These are phyloP conservation scores for Moesziomyces sp. DNA, from an alignment of 1,284 basidiomycete genomes.

Conservation along the genomic window DNA sequence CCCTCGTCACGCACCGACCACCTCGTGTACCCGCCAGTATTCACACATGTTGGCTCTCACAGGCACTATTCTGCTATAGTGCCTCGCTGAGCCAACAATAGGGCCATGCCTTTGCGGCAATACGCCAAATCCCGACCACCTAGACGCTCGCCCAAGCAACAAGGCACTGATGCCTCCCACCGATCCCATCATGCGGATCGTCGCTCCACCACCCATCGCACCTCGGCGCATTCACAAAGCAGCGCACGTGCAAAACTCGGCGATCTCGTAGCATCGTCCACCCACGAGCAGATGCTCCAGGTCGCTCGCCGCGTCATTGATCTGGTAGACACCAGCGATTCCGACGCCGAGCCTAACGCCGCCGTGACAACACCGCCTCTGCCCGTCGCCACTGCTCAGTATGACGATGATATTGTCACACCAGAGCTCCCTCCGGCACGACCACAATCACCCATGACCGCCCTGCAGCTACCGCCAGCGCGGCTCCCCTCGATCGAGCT, in stretches of 20 bases:
- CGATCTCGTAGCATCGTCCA: slow-evolving; percentile 7
- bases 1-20: no score
- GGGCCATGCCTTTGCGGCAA: slow-evolving; percentile 28
- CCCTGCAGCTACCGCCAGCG: neutral
- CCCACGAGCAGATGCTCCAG: neutral
- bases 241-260: slow-evolving; percentile 7
- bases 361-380: neutral
- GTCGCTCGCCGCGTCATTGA: slow-evolving; percentile 14
- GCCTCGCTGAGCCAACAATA: slow-evolving; percentile 18
- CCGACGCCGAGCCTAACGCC: slow-evolving; percentile 1
- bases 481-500: neutral
- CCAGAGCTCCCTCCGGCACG: slow-evolving; percentile 20
- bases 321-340: slow-evolving; percentile 33
- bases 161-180: slow-evolving; percentile 1
- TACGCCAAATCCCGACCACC: slow-evolving; percentile 5
- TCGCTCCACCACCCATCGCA: slow-evolving; percentile 11
- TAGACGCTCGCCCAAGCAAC: neutral
- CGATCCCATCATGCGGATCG: neutral
- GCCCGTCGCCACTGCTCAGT: neutral
- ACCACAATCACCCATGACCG: neutral
- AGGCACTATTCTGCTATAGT: slow-evolving; percentile 4
- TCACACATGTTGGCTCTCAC: slow-evolving; percentile 17
- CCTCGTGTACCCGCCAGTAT: no score
- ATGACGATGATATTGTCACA: slow-evolving; percentile 20
- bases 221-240: neutral